Conservation (phyloP, 148 eudicot species). For the Rhododendron molle region DNA sequence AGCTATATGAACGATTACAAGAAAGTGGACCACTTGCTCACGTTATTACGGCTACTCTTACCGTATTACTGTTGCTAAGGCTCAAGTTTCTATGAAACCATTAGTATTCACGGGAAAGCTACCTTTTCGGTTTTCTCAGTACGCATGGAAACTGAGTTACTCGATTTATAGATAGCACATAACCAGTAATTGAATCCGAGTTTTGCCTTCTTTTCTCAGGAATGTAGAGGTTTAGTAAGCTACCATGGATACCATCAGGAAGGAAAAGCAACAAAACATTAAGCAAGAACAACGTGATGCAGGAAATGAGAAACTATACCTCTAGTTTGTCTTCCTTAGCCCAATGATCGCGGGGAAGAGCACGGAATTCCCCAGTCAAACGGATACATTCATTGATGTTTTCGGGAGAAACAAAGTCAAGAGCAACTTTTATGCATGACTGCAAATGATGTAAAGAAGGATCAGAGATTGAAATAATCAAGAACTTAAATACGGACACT, state of each 20-base stretch:
- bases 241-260: background rate
- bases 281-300: background rate
- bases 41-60: background rate
- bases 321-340: background rate
- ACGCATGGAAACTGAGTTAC: background rate
- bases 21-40: background rate
- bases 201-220: background rate
- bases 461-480: background rate
- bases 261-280: background rate
- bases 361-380: slow-evolving; percentile 30
- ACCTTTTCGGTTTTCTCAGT: background rate
- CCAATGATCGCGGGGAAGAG: slow-evolving; percentile 23
- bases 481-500: background rate
- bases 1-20: background rate
- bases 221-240: no score
- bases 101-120: background rate
- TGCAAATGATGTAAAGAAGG: slow-evolving; percentile 1
- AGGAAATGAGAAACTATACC: background rate
- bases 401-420: slow-evolving; percentile 21
- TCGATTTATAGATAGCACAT: background rate
- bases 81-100: background rate
- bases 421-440: slow-evolving; percentile 12
- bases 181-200: background rate
- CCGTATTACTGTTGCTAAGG: background rate
- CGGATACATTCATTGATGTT: slow-evolving; percentile 27